Evolutionary conservation across 495 filamentous ascomycete species (phyloP).

Genomic region (Aspergillus nidulans): DNA sequence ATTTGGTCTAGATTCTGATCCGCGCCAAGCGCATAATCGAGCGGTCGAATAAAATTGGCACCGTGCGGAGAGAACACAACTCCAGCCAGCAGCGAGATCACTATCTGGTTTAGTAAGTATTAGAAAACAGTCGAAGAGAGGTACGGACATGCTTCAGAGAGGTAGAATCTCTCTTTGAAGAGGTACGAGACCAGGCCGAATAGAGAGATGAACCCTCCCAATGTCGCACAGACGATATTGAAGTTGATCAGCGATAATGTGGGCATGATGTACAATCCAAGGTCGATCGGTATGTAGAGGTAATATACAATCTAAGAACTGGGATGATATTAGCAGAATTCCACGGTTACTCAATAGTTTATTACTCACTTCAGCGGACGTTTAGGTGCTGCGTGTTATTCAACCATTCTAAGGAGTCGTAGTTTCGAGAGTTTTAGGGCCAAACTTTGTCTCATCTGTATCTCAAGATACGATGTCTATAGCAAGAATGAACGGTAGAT

Average conservation of each 20-base stretch:
- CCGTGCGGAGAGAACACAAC: slow-evolving; percentile 74
- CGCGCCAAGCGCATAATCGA: slow-evolving; percentile 68
- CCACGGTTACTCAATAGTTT: background rate
- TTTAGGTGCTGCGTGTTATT: slow-evolving; percentile 35
- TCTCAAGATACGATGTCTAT: background rate
- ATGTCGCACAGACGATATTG: slow-evolving; percentile 77
- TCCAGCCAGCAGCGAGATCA: slow-evolving; percentile 79
- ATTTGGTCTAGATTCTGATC: slow-evolving; percentile 55
- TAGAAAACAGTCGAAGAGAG: background rate
- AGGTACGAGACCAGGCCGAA: slow-evolving; percentile 89
- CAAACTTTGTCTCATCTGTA: slow-evolving; percentile 20
- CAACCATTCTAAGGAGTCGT: slow-evolving; percentile 32
- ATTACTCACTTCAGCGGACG: background rate
- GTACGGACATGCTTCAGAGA: slow-evolving; percentile 82
- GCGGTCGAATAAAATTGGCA: slow-evolving; percentile 69
- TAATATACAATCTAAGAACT: background rate
- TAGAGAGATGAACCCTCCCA: slow-evolving; percentile 83
- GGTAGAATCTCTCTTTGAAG: slow-evolving; percentile 83
- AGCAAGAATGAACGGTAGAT: background rate
- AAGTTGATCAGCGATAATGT: slow-evolving; percentile 76
- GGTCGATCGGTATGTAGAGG: background rate
- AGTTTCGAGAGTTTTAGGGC: background rate
- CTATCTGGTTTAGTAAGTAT: slow-evolving; percentile 33
- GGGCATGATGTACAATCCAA: slow-evolving; percentile 55
- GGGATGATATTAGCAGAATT: background rate